Evolutionary conservation across 495 filamentous ascomycete species (phyloP).

Genomic region (Cudoniella acicularis): DNA sequence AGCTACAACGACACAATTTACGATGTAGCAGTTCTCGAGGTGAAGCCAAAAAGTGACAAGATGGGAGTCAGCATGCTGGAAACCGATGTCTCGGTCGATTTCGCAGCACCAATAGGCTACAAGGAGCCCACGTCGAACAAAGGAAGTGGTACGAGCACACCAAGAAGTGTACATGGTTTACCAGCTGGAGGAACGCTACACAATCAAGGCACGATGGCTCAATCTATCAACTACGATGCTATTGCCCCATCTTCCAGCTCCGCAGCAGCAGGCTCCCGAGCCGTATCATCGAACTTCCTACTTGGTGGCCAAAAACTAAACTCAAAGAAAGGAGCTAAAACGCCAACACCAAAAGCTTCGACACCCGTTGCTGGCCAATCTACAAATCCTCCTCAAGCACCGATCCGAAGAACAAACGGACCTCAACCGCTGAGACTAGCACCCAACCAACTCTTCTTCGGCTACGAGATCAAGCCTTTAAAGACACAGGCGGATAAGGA

Average conservation of each 20-base stretch:
- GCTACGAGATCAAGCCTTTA: slow-evolving; percentile 85
- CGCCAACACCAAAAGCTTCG: slow-evolving; percentile 72
- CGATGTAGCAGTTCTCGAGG: slow-evolving; percentile 87
- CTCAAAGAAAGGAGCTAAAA: slow-evolving; percentile 74
- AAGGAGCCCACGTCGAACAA: slow-evolving; percentile 69
- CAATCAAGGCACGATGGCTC: slow-evolving; percentile 88
- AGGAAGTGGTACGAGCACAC: slow-evolving; percentile 59
- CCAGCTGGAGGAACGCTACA: slow-evolving; percentile 71
- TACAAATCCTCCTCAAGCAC: slow-evolving; percentile 46
- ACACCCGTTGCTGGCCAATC: slow-evolving; percentile 73
- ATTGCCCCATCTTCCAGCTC: slow-evolving; percentile 75
- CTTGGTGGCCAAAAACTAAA: slow-evolving; percentile 73
- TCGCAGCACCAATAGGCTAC: slow-evolving; percentile 89
- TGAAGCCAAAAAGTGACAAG: slow-evolving; percentile 73
- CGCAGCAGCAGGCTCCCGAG: slow-evolving; percentile 56
- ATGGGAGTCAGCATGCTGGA: slow-evolving; percentile 89
- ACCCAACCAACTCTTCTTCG: slow-evolving; percentile 91
- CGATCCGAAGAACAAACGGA: slow-evolving; percentile 59
- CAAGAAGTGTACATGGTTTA: slow-evolving; percentile 52
- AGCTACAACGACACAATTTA: slow-evolving; percentile 91
- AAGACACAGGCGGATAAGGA: slow-evolving; percentile 75
- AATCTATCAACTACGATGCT: slow-evolving; percentile 93
- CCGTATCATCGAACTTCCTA: slow-evolving; percentile 74
- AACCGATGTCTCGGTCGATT: slow-evolving; percentile 93
- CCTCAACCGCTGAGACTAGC: slow-evolving; percentile 84